phyloP scores from a whole-genome alignment of 1,139 yeast genomes.

The Wickerhamiella pararugosa region DNA sequence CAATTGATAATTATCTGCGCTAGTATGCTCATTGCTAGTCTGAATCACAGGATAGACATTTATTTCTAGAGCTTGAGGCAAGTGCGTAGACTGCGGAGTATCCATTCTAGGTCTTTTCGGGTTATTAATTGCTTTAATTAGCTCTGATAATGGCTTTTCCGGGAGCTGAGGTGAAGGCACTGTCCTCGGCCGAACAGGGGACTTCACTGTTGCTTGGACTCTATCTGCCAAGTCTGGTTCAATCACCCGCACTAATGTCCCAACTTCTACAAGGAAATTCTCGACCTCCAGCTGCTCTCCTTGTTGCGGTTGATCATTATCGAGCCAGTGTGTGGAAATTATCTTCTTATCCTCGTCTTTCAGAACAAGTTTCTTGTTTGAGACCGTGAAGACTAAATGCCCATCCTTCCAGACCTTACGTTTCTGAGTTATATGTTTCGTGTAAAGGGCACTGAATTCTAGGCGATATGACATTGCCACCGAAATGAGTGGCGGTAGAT shows the following conservation, averaged over 20 bases:
- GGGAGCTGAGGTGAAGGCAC: not conserved
- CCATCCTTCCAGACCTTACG: slow-evolving; percentile 5
- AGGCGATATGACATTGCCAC: too few relatives aligned
- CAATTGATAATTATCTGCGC: too few relatives aligned
- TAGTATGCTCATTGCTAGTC: too few relatives aligned
- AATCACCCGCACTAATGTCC: not conserved
- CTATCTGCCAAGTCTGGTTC: not conserved
- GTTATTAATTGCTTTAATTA: not conserved
- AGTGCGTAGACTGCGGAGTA: not conserved
- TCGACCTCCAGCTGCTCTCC: slow-evolving; percentile 3
- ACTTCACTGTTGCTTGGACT: not conserved
- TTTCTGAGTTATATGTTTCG: slow-evolving; percentile 2
- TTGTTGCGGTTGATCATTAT: not conserved
- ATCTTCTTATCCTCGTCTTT: slow-evolving; percentile 3
- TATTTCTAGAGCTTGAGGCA: too few relatives aligned
- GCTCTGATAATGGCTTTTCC: not conserved
- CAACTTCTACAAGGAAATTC: slow-evolving; percentile 1
- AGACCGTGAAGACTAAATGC: not conserved
- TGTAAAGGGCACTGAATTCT: not conserved
- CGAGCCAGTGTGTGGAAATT: slow-evolving; percentile 1
- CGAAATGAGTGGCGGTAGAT: too few relatives aligned
- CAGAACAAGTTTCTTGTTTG: slow-evolving; percentile 1
- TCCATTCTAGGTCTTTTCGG: not conserved
- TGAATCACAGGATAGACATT: too few relatives aligned
- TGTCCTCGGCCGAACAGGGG: not conserved